Base-by-base conservation (phyloP, 371 early-diverging fungal genomes). In the Mucor ambiguus region DNA sequence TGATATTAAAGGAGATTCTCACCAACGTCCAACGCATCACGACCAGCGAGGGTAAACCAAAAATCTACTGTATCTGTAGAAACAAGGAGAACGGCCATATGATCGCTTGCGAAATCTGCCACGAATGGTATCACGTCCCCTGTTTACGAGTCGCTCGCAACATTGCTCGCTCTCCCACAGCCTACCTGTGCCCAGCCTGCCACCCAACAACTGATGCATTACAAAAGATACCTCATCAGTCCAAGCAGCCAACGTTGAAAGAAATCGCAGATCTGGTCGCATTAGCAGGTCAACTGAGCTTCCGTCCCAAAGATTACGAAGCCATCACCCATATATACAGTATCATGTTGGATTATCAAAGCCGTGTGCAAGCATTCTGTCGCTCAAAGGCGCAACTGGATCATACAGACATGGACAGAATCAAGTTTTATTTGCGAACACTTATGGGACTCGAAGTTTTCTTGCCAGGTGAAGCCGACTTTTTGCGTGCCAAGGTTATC, bases 71-170 rank as follows among this genome's bases (percentile, higher is more conserved):
- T 58, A 63, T 92, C 16, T 92, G 87, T 66, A 77, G 89, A 63
- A 75, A 78, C 46, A 71, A 82, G 1, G 87, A 90, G 43, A 71
- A 80, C 29, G 90, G 89, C 8, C 74, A 85, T 64, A 93, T 93
- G 93, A 85, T 92, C 38, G 89, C 89, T 68, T 95, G 95, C 69
- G 92, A 90, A 65, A 66, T 78, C n/a, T 95, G 95, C 67, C 84
- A 87, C 44, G 91, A 88, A 58, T 90, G 90, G 92, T 95, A 92
- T 69, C 95, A 95, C 67, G 84, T 82, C 16, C 72, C 78, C 11
- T 95, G 95, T 64, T 79, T 93, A 26, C 78, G 81, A 54, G 72
- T 89, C 7, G 71, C 86, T 18, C 86, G 87, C 37, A 84, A 85
- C n/a, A 82, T 85, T 32, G 85, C 84, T 30, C 84, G 79, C 57